phyloP scores from a whole-genome alignment of 192 early-diverging fungal genomes.

The Coemansia sp. region DNA sequence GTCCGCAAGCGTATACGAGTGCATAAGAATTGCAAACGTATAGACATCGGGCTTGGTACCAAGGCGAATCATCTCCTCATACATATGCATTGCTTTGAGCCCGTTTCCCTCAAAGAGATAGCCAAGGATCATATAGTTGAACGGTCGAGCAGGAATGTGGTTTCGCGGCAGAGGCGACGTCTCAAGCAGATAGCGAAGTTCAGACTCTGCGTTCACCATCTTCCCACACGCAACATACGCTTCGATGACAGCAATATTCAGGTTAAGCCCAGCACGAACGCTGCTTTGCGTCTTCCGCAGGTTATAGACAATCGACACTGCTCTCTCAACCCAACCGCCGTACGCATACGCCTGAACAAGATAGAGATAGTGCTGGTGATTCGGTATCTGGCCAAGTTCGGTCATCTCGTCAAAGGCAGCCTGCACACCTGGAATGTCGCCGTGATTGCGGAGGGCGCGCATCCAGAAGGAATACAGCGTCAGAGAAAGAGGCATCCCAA shows the following conservation, averaged over 20 bases:
- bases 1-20: slow-evolving; percentile 69
- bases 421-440: slow-evolving; percentile 44
- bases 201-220: slow-evolving; percentile 36
- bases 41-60: slow-evolving; percentile 75
- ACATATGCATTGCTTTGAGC: slow-evolving; percentile 68
- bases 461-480: slow-evolving; percentile 53
- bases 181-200: slow-evolving; percentile 31
- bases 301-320: slow-evolving; percentile 38
- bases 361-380: slow-evolving; percentile 44
- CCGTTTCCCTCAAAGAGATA: slow-evolving; percentile 58
- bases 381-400: slow-evolving; percentile 47
- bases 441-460: slow-evolving; percentile 46
- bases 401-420: slow-evolving; percentile 51
- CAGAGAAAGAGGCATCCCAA: slow-evolving; percentile 40
- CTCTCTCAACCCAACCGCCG: slow-evolving; percentile 42
- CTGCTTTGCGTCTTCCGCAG: slow-evolving; percentile 39
- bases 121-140: slow-evolving; percentile 50
- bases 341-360: slow-evolving; percentile 51
- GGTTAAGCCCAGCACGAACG: slow-evolving; percentile 23
- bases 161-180: slow-evolving; percentile 31
- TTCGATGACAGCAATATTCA: slow-evolving; percentile 48
- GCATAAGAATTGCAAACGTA: slow-evolving; percentile 81
- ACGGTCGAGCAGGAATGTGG: slow-evolving; percentile 44
- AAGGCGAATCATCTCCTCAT: slow-evolving; percentile 77
- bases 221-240: slow-evolving; percentile 45